A percentile compares a stretch with the other conserved stretches of the same genome.
These are phyloP conservation scores for Xylariaceae sp. DNA, from an alignment of 2,329 filamentous ascomycete genomes.

Conservation along the genomic window DNA sequence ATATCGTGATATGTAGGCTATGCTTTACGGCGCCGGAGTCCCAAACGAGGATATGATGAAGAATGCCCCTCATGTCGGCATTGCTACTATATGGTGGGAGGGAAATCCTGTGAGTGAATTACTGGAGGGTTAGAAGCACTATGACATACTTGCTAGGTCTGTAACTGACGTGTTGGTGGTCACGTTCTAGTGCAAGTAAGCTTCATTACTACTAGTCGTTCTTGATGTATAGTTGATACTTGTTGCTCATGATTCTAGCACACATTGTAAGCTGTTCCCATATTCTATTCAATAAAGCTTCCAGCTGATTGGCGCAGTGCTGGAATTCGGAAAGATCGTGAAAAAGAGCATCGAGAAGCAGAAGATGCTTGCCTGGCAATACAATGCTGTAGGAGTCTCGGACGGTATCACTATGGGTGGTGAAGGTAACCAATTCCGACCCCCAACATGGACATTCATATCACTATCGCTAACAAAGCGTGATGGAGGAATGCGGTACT, in stretches of 20 bases:
- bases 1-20: conserved; percentile 65
- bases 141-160: not conserved
- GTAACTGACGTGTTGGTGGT: conserved; percentile 17
- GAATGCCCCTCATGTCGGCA: conserved; percentile 86
- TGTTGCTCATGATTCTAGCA: conserved; percentile 31
- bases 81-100: conserved; percentile 96
- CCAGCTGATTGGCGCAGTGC: conserved; percentile 58
- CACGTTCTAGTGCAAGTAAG: conserved; percentile 40
- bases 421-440: conserved; percentile 63
- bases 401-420: conserved; percentile 96
- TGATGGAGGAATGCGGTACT: conserved; percentile 88
- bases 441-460: not conserved
- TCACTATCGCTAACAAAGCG: not conserved
- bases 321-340: conserved; percentile 86
- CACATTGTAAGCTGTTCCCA: conserved; percentile 38
- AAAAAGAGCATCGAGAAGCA: conserved; percentile 82
- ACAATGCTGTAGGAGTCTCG: conserved; percentile 87
- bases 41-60: conserved; percentile 86
- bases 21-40: conserved; percentile 93
- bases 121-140: not conserved
- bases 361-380: conserved; percentile 93
- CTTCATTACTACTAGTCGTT: not conserved
- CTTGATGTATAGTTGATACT: not conserved
- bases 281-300: not conserved
- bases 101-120: conserved; percentile 77